These are phyloP conservation scores for Blepharisma undulans DNA, from an alignment of 169 alveolate genomes.

Conservation along the genomic window DNA sequence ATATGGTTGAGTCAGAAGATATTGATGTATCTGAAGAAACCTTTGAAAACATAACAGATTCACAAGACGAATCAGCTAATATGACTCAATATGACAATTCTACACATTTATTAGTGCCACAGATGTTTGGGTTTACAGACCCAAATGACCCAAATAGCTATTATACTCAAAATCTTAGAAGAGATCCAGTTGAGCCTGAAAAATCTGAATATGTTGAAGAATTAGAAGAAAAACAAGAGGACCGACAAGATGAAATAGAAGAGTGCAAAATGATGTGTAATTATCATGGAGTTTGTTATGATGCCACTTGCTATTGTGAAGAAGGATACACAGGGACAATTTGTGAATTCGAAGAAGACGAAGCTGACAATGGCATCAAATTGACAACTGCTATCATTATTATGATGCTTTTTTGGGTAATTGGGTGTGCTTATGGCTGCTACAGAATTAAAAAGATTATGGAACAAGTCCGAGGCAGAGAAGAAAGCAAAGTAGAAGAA, in stretches of 20 bases:
- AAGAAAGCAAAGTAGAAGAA: constrained; percentile 28
- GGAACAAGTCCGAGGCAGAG: constrained; percentile 1
- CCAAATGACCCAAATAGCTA: constrained; percentile 5
- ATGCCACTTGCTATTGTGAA: constrained; percentile 35
- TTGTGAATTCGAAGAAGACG: constrained; percentile 31
- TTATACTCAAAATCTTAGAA: constrained; percentile 13
- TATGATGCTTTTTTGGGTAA: not conserved
- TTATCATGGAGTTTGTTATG: constrained; percentile 27
- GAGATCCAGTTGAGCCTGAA: not conserved
- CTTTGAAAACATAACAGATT: not conserved
- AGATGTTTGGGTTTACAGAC: constrained; percentile 39
- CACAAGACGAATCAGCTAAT: constrained; percentile 14
- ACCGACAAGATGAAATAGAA: constrained; percentile 12
- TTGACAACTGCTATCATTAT: not conserved
- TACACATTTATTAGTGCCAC: constrained; percentile 9
- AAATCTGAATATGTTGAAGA: not conserved
- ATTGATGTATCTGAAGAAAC: not conserved
- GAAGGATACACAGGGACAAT: constrained; percentile 33
- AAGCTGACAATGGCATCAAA: not conserved
- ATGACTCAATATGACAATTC: not conserved
- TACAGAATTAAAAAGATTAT: not conserved
- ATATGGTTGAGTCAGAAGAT: not conserved
- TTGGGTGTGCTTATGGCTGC: not conserved
- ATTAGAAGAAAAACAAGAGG: constrained; percentile 26
- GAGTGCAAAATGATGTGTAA: not conserved